These are phyloP conservation scores for Sporisorium scitamineum DNA, from an alignment of 1,284 basidiomycete genomes.

Conservation along the genomic window DNA sequence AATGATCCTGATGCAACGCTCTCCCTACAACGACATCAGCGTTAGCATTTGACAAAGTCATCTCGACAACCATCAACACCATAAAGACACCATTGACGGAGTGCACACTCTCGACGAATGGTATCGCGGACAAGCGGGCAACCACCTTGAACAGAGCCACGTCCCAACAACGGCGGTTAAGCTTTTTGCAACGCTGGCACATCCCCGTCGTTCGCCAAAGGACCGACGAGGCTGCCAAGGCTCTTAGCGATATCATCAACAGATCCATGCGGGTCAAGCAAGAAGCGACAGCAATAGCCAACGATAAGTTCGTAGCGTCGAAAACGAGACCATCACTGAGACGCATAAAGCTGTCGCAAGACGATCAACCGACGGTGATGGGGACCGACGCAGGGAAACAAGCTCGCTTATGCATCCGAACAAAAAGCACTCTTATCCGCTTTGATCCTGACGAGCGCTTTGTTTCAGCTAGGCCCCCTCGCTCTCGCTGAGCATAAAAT, in stretches of 20 bases:
- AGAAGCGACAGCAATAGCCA: not conserved
- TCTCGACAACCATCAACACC: too few relatives aligned
- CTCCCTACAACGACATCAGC: not conserved
- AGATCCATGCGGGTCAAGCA: not conserved
- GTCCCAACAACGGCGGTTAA: not conserved
- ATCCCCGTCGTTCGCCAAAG: not conserved
- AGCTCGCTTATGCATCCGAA: conserved; percentile 23
- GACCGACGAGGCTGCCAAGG: conserved; percentile 5
- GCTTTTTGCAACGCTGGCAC: conserved; percentile 13
- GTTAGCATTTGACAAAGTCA: not conserved
- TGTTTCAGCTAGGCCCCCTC: not conserved
- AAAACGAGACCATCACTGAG: conserved; percentile 1
- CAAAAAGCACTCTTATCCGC: not conserved
- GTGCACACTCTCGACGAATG: not conserved
- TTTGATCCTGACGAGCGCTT: not conserved
- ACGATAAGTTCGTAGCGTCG: not conserved
- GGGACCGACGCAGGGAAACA: conserved; percentile 9
- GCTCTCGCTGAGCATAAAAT: not conserved
- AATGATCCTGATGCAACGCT: not conserved
- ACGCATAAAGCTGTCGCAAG: conserved; percentile 36
- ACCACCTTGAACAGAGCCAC: not conserved
- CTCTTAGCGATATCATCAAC: not conserved
- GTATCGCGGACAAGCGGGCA: too few relatives aligned
- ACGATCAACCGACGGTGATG: conserved; percentile 26
- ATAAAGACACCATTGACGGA: too few relatives aligned